Percentiles rank a stretch among this genome's conserved stretches.
These are phyloP conservation scores for Pisolithus orientalis DNA, from an alignment of 768 basidiomycete species.

Conservation along the genomic window DNA sequence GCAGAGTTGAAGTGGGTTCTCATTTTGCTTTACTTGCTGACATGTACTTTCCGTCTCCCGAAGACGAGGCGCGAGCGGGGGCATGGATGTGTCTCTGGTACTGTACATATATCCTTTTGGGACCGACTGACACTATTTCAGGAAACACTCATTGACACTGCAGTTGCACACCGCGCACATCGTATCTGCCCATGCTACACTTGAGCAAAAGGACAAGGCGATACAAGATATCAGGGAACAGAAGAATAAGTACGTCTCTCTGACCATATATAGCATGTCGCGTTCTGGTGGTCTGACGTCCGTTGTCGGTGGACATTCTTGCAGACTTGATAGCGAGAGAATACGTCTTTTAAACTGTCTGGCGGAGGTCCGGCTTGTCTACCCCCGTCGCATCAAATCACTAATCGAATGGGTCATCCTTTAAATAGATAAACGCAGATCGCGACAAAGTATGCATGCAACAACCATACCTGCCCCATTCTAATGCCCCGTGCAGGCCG, in stretches of 20 bases:
- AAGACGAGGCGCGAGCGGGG: background rate
- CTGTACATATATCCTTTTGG: slow-evolving; percentile 1
- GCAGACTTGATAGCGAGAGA: slow-evolving; percentile 72
- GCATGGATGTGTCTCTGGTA: background rate
- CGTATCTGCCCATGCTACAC: slow-evolving; percentile 71
- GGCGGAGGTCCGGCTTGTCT: slow-evolving; percentile 48
- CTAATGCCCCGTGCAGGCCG: slow-evolving; percentile 38
- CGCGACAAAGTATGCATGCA: slow-evolving; percentile 53
- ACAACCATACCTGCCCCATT: background rate
- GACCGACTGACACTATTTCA: slow-evolving; percentile 22
- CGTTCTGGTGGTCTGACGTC: slow-evolving; percentile 11
- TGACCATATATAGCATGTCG: slow-evolving; percentile 1
- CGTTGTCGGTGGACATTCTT: background rate
- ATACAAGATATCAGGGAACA: slow-evolving; percentile 81
- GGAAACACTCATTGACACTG: slow-evolving; percentile 78
- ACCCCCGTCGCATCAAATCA: slow-evolving; percentile 1
- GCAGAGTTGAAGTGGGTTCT: slow-evolving; percentile 77
- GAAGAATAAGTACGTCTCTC: slow-evolving; percentile 63
- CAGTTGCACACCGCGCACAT: slow-evolving; percentile 87
- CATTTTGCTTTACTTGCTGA: background rate
- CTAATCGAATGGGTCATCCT: slow-evolving; percentile 1
- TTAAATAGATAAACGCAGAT: slow-evolving; percentile 66
- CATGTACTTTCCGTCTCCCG: background rate
- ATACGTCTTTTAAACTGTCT: slow-evolving; percentile 59
- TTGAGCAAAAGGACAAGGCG: slow-evolving; percentile 72